Percentiles rank a stretch among this genome's conserved stretches.
phyloP scores from a whole-genome alignment of 441 rosid species.

The Populus hybrid region DNA sequence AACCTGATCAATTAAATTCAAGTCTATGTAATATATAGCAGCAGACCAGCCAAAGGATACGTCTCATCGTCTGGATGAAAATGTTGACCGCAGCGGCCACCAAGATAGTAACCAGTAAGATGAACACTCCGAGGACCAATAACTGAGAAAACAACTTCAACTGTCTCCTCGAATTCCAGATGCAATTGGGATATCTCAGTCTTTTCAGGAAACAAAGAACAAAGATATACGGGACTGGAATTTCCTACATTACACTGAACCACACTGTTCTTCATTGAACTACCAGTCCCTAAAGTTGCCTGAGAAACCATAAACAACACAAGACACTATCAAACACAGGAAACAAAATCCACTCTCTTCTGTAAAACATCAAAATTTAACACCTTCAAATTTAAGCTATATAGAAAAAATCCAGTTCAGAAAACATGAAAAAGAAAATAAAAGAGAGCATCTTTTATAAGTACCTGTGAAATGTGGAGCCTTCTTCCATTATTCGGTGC shows the following conservation, averaged over 20 bases:
- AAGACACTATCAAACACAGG: neutral
- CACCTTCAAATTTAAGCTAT: neutral
- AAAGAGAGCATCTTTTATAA: neutral
- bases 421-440: neutral
- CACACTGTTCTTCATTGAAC: conserved; percentile 33
- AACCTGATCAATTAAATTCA: neutral
- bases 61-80: conserved; percentile 38
- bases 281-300: conserved; percentile 70
- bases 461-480: conserved; percentile 64
- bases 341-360: neutral
- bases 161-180: conserved; percentile 67
- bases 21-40: neutral
- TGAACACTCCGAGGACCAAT: conserved; percentile 71
- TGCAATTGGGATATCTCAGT: conserved; percentile 55
- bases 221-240: conserved; percentile 56
- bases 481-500: conserved; percentile 28
- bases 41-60: conserved; percentile 43
- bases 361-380: neutral
- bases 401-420: neutral
- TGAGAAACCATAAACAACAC: conserved; percentile 17
- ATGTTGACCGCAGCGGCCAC: conserved; percentile 9
- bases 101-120: conserved; percentile 63
- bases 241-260: conserved; percentile 78
- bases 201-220: conserved; percentile 51
- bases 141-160: conserved; percentile 68